Percentiles rank a stretch among this genome's conserved stretches.
Conservation (phyloP, 2,329 filamentous ascomycete species). For the Thelonectria olida region DNA sequence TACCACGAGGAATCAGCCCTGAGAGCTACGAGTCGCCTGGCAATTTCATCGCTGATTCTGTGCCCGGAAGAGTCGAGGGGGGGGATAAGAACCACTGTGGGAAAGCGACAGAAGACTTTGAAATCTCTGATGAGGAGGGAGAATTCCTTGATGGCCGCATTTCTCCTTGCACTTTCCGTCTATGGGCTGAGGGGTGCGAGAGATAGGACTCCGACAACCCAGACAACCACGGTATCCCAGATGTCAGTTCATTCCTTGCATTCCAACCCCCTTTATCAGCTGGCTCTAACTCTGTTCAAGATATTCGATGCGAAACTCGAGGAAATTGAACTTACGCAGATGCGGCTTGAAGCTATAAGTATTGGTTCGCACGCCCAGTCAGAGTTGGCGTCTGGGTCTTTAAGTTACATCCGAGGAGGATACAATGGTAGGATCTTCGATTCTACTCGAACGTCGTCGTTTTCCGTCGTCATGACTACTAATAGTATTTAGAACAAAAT, state of each 20-base stretch:
- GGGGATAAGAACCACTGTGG: neutral
- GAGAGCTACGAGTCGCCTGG: constrained; percentile 9
- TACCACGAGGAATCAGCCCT: neutral
- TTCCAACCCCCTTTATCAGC: neutral
- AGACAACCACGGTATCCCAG: constrained; percentile 12
- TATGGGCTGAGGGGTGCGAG: constrained; percentile 47
- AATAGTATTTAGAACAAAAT: neutral
- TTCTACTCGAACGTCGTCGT: no score
- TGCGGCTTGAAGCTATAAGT: neutral
- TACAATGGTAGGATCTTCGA: neutral
- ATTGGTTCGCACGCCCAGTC: neutral
- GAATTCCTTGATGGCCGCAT: constrained; percentile 48
- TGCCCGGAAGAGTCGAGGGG: no score
- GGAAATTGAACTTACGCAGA: neutral
- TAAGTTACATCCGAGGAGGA: constrained; percentile 1
- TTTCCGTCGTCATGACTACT: neutral
- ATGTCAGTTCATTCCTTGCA: constrained; percentile 3
- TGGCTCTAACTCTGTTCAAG: neutral
- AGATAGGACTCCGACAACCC: constrained; percentile 37
- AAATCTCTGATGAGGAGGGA: constrained; percentile 54
- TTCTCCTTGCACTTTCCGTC: constrained; percentile 52
- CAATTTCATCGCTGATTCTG: no score
- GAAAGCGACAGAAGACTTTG: constrained; percentile 10
- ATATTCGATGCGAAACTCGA: constrained; percentile 1
- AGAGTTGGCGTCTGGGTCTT: neutral